These are phyloP conservation scores for Posidonia australis DNA, from an alignment of 106 monocot genomes.

Conservation along the genomic window DNA sequence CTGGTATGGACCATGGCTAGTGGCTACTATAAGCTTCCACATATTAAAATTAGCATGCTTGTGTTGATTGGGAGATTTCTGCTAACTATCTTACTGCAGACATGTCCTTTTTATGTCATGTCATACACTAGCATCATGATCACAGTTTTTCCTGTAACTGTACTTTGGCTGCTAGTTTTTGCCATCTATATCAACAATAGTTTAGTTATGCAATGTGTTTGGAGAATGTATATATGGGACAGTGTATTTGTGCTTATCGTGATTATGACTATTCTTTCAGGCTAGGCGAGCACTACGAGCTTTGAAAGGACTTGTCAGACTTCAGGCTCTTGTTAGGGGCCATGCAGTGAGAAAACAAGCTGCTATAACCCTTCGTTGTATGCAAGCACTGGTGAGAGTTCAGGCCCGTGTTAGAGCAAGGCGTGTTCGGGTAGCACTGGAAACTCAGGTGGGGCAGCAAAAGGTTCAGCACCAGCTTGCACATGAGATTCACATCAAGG, in stretches of 20 bases:
- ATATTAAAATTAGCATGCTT: too few species aligned
- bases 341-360: slow-evolving; percentile 96
- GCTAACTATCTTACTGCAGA: too few species aligned
- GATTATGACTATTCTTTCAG: slow-evolving; percentile 26
- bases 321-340: slow-evolving; percentile 93
- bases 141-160: too few species aligned
- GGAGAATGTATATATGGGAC: too few species aligned
- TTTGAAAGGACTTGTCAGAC: slow-evolving; percentile 86
- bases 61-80: too few species aligned
- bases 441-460: slow-evolving; percentile 61
- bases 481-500: slow-evolving; percentile 43
- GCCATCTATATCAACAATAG: too few species aligned
- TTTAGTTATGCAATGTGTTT: too few species aligned
- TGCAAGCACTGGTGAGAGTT: slow-evolving; percentile 91
- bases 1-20: slow-evolving; percentile 34
- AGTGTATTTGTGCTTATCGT: too few species aligned
- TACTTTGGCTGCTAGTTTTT: too few species aligned
- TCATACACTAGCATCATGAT: too few species aligned
- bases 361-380: slow-evolving; percentile 75
- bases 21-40: neutral
- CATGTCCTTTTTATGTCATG: too few species aligned
- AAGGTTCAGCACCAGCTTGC: slow-evolving; percentile 29
- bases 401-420: slow-evolving; percentile 94
- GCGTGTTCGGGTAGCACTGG: slow-evolving; percentile 72
- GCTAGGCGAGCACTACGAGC: slow-evolving; percentile 83